Evolutionary conservation across 257 asterid species (phyloP).

Genomic region (Datura wrightii): DNA sequence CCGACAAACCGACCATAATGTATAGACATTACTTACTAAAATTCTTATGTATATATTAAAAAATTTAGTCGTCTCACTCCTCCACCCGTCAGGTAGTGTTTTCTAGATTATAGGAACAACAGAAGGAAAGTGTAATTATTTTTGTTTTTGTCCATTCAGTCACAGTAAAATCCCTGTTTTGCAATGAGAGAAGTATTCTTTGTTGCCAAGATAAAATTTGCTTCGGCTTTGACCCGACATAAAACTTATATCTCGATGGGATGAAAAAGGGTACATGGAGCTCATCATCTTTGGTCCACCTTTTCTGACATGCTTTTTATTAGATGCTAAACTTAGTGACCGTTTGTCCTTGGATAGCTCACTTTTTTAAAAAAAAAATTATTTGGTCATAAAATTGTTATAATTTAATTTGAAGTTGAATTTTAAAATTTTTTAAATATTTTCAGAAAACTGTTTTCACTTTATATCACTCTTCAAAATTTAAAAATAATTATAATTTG

Average conservation of each 20-base stretch:
- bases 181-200: neutral
- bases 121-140: conserved; percentile 3
- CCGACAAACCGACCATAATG: too few relatives aligned
- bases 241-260: neutral
- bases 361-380: too few relatives aligned
- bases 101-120: neutral
- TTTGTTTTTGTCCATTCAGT: neutral
- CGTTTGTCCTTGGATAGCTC: too few relatives aligned
- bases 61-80: too few relatives aligned
- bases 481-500: too few relatives aligned
- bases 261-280: neutral
- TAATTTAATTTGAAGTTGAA: too few relatives aligned
- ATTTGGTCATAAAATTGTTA: too few relatives aligned
- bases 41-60: too few relatives aligned
- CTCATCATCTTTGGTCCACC: neutral
- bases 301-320: neutral
- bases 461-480: too few relatives aligned
- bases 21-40: too few relatives aligned
- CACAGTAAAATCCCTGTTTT: neutral
- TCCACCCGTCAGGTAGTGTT: neutral
- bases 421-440: too few relatives aligned
- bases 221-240: neutral
- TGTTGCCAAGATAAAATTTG: neutral
- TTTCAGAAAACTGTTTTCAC: too few relatives aligned
- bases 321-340: neutral